Conservation (phyloP, 371 early-diverging fungal genomes). For the Actinomortierella wolfii region DNA sequence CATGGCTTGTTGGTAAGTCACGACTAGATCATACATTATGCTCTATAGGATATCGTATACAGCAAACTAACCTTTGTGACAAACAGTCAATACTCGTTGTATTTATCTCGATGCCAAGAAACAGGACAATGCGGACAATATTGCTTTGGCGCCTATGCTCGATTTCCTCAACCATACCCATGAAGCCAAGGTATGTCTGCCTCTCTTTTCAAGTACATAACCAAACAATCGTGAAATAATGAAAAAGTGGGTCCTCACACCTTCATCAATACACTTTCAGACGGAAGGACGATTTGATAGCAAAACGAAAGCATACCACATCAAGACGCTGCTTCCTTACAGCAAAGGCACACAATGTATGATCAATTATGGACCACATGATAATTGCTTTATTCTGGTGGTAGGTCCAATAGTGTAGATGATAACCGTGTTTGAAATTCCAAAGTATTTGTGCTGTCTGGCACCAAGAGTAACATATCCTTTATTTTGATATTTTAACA, state of each 20-base stretch:
- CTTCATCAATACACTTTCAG: slow-evolving; percentile 23
- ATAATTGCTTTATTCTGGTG: slow-evolving; percentile 59
- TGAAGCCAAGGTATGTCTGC: slow-evolving; percentile 52
- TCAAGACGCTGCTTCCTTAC: slow-evolving; percentile 59
- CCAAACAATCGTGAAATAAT: slow-evolving; percentile 2
- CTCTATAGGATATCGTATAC: neutral
- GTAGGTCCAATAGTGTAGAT: slow-evolving; percentile 7
- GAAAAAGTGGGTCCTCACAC: too few species aligned
- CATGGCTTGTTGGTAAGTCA: slow-evolving; percentile 63
- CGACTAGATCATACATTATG: neutral
- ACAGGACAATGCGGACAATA: slow-evolving; percentile 53
- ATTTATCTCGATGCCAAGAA: slow-evolving; percentile 57
- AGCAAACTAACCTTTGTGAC: neutral
- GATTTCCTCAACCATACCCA: slow-evolving; percentile 68
- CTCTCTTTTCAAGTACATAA: too few species aligned
- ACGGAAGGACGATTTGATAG: slow-evolving; percentile 59
- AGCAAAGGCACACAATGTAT: slow-evolving; percentile 61
- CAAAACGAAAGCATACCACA: slow-evolving; percentile 58
- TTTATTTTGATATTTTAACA: neutral
- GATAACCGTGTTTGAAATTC: neutral
- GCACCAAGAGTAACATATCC: neutral
- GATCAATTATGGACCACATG: slow-evolving; percentile 66
- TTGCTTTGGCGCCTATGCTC: slow-evolving; percentile 65
- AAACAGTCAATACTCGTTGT: slow-evolving; percentile 63
- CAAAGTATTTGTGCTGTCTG: neutral